phyloP scores from a whole-genome alignment of 139 green algal species.

The Chlorella sp. region DNA sequence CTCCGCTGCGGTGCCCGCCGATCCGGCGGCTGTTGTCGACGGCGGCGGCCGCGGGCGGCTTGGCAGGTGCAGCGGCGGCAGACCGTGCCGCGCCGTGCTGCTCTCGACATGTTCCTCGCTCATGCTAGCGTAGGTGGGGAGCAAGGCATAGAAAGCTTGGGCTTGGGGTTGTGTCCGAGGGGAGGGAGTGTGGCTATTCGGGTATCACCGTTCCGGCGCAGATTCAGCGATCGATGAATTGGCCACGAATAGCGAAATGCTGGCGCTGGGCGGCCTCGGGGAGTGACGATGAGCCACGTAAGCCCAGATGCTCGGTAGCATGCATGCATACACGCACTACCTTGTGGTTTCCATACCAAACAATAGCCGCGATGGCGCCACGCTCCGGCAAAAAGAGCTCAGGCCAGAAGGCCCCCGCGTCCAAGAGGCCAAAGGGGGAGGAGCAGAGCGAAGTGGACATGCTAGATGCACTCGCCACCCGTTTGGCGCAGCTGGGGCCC shows the following conservation, averaged over 20 bases:
- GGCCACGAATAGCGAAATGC: too few relatives aligned
- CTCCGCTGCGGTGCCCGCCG: not conserved
- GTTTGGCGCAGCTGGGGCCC: not conserved
- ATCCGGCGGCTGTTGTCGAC: not conserved
- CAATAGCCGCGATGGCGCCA: not conserved
- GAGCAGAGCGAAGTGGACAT: slow-evolving; percentile 11
- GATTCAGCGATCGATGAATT: too few relatives aligned
- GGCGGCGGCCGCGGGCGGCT: not conserved
- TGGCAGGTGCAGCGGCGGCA: not conserved
- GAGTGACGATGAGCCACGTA: not conserved
- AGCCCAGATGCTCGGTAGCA: not conserved
- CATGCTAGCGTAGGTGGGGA: too few relatives aligned
- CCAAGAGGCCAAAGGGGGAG: not conserved
- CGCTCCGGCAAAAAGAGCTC: not conserved
- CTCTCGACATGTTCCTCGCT: too few relatives aligned
- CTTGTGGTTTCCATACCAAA: too few relatives aligned
- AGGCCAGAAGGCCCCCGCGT: not conserved
- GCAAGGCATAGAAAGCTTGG: too few relatives aligned
- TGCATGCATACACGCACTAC: not conserved
- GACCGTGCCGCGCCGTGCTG: not conserved
- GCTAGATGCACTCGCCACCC: not conserved
- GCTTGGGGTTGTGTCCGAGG: too few relatives aligned
- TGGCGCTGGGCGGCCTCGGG: too few relatives aligned
- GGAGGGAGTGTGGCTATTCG: too few relatives aligned
- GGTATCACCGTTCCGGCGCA: too few relatives aligned